These are phyloP conservation scores for Casaregolazyma suthepensis DNA, from an alignment of 1,139 yeast species.

Conservation along the genomic window DNA sequence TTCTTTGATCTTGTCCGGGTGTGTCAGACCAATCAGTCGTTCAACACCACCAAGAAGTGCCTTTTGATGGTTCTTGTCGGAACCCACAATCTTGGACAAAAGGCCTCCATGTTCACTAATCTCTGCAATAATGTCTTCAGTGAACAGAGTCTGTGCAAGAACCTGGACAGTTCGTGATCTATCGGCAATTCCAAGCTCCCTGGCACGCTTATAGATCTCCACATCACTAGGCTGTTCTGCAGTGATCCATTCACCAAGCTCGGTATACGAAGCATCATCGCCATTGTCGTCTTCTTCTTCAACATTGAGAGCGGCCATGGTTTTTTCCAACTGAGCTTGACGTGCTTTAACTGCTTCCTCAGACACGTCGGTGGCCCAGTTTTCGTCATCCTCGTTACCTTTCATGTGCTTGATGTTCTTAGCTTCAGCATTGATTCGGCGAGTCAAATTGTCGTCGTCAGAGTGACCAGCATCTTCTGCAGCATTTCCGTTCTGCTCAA, in stretches of 20 bases:
- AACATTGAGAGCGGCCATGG: constrained; percentile 38
- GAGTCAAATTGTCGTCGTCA: constrained; percentile 75
- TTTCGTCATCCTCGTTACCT: constrained; percentile 71
- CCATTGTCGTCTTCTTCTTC: constrained; percentile 35
- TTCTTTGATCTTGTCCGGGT: constrained; percentile 64
- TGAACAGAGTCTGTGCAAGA: constrained; percentile 83
- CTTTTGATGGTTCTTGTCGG: constrained; percentile 61
- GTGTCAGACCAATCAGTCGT: constrained; percentile 80
- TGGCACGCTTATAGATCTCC: constrained; percentile 86
- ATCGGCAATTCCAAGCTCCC: constrained; percentile 65
- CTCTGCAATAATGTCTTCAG: constrained; percentile 68
- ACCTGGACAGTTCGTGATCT: constrained; percentile 83
- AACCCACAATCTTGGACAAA: constrained; percentile 65
- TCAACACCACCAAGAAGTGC: constrained; percentile 94
- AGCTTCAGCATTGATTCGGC: constrained; percentile 81
- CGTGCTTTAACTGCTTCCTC: constrained; percentile 95
- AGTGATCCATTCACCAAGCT: constrained; percentile 87
- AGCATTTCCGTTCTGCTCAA: constrained; percentile 33
- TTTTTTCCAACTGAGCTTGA: constrained; percentile 76
- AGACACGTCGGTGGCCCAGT: constrained; percentile 97
- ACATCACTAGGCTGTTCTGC: constrained; percentile 73
- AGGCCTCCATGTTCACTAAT: constrained; percentile 75
- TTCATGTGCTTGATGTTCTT: constrained; percentile 51
- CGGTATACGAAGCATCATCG: constrained; percentile 44
- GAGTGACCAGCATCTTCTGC: constrained; percentile 20